A percentile compares a stretch with the other conserved stretches of the same genome.
phyloP scores from a whole-genome alignment of 345 rosid species.

The Conringia planisiliqua region DNA sequence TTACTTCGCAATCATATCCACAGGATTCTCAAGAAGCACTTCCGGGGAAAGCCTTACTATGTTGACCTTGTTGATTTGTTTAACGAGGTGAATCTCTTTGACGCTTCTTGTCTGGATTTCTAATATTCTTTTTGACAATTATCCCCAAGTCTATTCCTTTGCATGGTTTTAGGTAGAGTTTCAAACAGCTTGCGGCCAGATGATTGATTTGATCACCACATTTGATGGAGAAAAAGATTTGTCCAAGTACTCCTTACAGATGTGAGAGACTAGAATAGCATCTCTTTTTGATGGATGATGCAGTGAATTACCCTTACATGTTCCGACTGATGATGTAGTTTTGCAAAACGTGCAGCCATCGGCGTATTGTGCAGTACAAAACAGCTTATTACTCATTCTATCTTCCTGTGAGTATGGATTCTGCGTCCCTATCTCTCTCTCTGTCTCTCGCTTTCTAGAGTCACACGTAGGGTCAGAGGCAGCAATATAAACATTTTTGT shows the following conservation, averaged over 20 bases:
- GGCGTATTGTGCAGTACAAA: conserved; percentile 72
- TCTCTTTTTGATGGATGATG: background rate
- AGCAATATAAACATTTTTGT: background rate
- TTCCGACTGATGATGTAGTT: conserved; percentile 15
- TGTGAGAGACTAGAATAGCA: conserved; percentile 30
- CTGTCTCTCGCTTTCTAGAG: background rate
- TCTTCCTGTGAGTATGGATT: conserved; percentile 59
- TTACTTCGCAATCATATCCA: conserved; percentile 59
- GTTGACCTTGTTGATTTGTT: conserved; percentile 62
- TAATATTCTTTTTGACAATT: background rate
- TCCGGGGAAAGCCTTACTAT: conserved; percentile 48
- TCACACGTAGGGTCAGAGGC: background rate
- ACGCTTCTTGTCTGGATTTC: background rate
- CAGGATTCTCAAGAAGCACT: conserved; percentile 57
- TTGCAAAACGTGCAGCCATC: conserved; percentile 47
- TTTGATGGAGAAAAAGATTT: conserved; percentile 66
- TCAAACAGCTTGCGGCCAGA: conserved; percentile 70
- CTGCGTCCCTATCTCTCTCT: background rate
- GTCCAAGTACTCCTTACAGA: conserved; percentile 53
- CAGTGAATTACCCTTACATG: background rate
- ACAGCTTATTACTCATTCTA: conserved; percentile 75
- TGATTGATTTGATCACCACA: conserved; percentile 76
- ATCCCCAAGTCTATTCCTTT: background rate
- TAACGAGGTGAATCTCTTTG: conserved; percentile 42
- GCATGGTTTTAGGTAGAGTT: conserved; percentile 54